Percentiles rank a stretch among this genome's conserved stretches.
These are phyloP conservation scores for Lachancea nothofagi DNA, from an alignment of 805 yeast genomes.

Conservation along the genomic window DNA sequence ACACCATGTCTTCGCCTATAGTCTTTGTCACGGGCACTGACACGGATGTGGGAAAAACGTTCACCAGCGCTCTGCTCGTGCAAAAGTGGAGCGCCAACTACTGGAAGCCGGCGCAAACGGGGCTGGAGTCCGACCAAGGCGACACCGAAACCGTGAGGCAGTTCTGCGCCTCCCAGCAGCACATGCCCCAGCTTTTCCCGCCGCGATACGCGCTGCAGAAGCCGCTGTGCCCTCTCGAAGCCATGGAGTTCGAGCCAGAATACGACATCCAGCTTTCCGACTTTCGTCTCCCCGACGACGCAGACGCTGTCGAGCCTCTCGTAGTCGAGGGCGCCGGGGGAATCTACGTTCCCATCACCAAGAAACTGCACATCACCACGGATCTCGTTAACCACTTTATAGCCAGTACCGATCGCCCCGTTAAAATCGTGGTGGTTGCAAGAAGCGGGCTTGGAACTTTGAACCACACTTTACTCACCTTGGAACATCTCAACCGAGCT, in stretches of 20 bases:
- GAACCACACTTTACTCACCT: conserved; percentile 29
- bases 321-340: conserved; percentile 33
- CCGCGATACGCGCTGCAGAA: conserved; percentile 20
- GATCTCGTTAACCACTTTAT: conserved; percentile 21
- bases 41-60: conserved; percentile 33
- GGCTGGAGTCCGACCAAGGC: conserved; percentile 25
- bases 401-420: conserved; percentile 10
- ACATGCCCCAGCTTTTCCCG: conserved; percentile 11
- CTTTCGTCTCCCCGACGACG: conserved; percentile 18
- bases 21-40: conserved; percentile 33
- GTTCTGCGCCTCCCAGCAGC: conserved; percentile 7
- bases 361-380: conserved; percentile 20
- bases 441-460: conserved; percentile 30
- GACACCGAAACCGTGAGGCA: conserved; percentile 21
- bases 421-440: conserved; percentile 27
- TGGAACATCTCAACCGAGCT: conserved; percentile 20
- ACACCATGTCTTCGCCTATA: conserved; percentile 10
- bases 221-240: conserved; percentile 31
- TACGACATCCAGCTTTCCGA: conserved; percentile 15
- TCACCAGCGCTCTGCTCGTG: conserved; percentile 24
- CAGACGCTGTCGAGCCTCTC: conserved; percentile 14
- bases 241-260: conserved; percentile 20
- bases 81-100: conserved; percentile 27
- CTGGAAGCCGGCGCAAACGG: conserved; percentile 34
- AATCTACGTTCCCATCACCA: conserved; percentile 27